A percentile compares a stretch with the other conserved stretches of the same genome.
Evolutionary conservation across 371 early-diverging fungal genomes (phyloP).

Genomic region (Parasitella parasitica): DNA sequence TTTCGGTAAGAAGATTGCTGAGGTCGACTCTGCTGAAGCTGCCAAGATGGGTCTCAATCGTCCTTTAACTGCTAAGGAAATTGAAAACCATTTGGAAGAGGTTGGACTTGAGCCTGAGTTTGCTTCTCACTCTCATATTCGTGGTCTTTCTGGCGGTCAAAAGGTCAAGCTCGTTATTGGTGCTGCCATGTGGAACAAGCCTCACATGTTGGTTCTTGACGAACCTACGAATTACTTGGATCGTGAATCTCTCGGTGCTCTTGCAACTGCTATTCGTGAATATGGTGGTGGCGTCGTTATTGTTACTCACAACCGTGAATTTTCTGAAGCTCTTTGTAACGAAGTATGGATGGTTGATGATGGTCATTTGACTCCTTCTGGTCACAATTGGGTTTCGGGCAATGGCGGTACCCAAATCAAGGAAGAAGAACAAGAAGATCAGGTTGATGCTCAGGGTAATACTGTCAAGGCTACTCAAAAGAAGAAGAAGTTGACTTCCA

Average conservation of each 20-base stretch:
- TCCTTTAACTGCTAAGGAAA: constrained; percentile 63
- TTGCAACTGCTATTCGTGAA: constrained; percentile 64
- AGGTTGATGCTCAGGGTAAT: constrained; percentile 50
- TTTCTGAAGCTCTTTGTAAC: constrained; percentile 67
- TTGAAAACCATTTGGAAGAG: constrained; percentile 69
- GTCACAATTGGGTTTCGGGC: constrained; percentile 54
- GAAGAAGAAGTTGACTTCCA: constrained; percentile 49
- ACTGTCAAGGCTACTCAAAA: constrained; percentile 47
- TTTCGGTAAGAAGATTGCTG: constrained; percentile 65
- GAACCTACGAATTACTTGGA: constrained; percentile 88
- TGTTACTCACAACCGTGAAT: constrained; percentile 75
- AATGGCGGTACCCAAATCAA: constrained; percentile 39
- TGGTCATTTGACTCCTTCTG: constrained; percentile 54
- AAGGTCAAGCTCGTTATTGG: constrained; percentile 89
- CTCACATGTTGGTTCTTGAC: constrained; percentile 86
- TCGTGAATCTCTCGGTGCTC: constrained; percentile 74
- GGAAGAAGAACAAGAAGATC: constrained; percentile 42
- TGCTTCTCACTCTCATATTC: constrained; percentile 80
- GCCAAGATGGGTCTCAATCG: constrained; percentile 64
- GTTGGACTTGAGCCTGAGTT: constrained; percentile 72
- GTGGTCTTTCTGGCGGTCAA: constrained; percentile 89
- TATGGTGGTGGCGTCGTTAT: constrained; percentile 78
- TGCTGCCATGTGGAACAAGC: constrained; percentile 82
- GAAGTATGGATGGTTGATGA: constrained; percentile 77
- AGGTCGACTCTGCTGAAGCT: constrained; percentile 66